Percentiles rank a stretch among this genome's conserved stretches.
phyloP scores from a whole-genome alignment of 352 stramenopile species.

The Phytophthora tentaculata region DNA sequence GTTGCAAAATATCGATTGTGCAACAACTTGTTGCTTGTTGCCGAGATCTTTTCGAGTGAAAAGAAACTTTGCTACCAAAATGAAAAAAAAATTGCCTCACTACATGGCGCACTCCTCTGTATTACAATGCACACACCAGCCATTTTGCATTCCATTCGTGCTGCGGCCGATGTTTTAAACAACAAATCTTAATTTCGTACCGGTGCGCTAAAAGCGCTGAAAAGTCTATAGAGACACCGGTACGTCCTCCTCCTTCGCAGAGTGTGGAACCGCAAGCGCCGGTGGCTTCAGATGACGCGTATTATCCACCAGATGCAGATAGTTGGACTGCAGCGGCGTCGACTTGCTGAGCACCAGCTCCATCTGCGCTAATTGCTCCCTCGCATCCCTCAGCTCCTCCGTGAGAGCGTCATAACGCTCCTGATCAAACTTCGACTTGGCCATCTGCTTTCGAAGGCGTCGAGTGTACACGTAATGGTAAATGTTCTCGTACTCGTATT shows the following conservation, averaged over 20 bases:
- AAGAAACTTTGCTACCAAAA: neutral
- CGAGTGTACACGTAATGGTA: constrained; percentile 87
- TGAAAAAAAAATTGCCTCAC: neutral
- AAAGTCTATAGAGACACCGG: constrained; percentile 16
- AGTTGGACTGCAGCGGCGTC: constrained; percentile 70
- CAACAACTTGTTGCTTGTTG: neutral
- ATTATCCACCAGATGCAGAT: constrained; percentile 65
- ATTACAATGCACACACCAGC: constrained; percentile 29
- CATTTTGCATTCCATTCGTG: constrained; percentile 37
- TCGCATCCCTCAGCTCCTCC: constrained; percentile 42
- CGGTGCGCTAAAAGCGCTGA: constrained; percentile 3
- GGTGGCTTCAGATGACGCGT: constrained; percentile 35
- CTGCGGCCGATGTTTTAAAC: constrained; percentile 15
- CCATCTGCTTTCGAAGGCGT: constrained; percentile 61
- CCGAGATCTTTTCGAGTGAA: neutral
- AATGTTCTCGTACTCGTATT: constrained; percentile 91
- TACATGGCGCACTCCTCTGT: constrained; percentile 5
- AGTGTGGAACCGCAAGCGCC: constrained; percentile 16
- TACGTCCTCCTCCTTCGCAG: constrained; percentile 14
- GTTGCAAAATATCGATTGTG: neutral
- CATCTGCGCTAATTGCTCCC: constrained; percentile 50
- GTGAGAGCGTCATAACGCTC: constrained; percentile 50
- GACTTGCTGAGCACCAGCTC: constrained; percentile 72
- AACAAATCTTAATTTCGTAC: constrained; percentile 26
- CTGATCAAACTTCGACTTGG: constrained; percentile 65